Evolutionary conservation across 495 filamentous ascomycete species (phyloP), one percentile per base, ranked within the genome.

Genomic region (Corynascus novoguineensis): DNA sequence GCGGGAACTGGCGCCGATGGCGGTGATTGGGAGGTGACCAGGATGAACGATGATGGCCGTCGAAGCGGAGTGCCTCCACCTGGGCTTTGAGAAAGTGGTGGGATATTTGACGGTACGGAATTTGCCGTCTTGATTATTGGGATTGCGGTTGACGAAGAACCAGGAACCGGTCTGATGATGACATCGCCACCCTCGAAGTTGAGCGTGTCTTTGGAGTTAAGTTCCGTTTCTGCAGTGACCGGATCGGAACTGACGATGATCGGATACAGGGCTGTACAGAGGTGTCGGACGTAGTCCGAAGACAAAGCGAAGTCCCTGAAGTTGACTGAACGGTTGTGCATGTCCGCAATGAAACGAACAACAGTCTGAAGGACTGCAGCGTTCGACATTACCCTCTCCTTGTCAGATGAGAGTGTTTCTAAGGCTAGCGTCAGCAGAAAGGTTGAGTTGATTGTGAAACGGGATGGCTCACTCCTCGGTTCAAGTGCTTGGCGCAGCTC

Each of bases 121-220:
- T 76, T 83, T 5, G 85, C 80, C 19, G 89, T 92, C 60, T 86
- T 78, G 32, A 96, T 77, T 31, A 88, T 85, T 9, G 87, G 84
- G 3, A 80, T 72, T 15, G 71, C 60, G n/a, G 73, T 67, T 8
- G 64, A 63, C 17, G 77, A 71, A 4, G 77, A 76, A 29, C 79
- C 79, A 17, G 86, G 86, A 14, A 87, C 76, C 4, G 91, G 88
- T 19, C 87, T 81, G 50, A 92, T 84, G 28, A 89, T 83, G 5
- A 96, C 85, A 72, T 91, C 89, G 55, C 86, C 83, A 11, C 90
- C 92, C 57, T 92, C 88, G 60, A 96, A 93, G 22, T 82, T 91
- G 50, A 96, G 81, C 28, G 86, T 87, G 57, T 92, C 84, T 40
- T 86, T 80, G 22, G 88, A 88, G 62, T 88, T 83, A 19, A 97